Evolutionary conservation across 106 monocot genomes (phyloP).

Genomic region (Alisma plantagoaquatica): DNA sequence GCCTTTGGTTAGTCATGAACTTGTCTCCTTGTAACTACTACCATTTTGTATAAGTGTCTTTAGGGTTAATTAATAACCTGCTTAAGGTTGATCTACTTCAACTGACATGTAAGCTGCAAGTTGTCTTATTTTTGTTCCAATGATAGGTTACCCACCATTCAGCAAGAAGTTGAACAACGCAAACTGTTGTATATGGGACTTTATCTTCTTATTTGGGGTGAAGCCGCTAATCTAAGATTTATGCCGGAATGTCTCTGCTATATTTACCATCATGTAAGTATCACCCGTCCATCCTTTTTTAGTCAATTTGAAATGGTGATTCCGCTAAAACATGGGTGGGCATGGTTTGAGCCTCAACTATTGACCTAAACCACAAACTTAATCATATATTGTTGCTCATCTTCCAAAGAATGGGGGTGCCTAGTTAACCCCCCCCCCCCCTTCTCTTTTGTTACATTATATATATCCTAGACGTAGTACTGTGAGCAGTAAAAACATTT

Average conservation of each 20-base stretch:
- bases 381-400: too few relatives aligned
- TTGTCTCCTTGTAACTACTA: background rate
- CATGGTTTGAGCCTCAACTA: too few relatives aligned
- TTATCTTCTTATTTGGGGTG: constrained; percentile 94
- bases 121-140: background rate
- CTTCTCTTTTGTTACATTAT: too few relatives aligned
- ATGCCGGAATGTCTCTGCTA: constrained; percentile 97
- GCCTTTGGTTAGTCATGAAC: constrained; percentile 38
- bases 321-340: too few relatives aligned
- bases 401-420: too few relatives aligned
- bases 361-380: too few relatives aligned
- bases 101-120: too few relatives aligned
- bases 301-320: too few relatives aligned
- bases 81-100: background rate
- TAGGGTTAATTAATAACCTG: background rate
- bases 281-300: too few relatives aligned
- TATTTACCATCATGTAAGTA: constrained; percentile 83
- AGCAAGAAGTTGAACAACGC: constrained; percentile 86
- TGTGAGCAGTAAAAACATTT: too few relatives aligned
- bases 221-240: constrained; percentile 85
- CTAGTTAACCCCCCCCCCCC: too few relatives aligned
- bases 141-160: constrained; percentile 65
- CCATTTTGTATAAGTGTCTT: background rate
- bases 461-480: too few relatives aligned
- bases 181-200: constrained; percentile 86